These are phyloP conservation scores for Ophiocytium majus DNA, from an alignment of 352 stramenopile species.

Conservation along the genomic window DNA sequence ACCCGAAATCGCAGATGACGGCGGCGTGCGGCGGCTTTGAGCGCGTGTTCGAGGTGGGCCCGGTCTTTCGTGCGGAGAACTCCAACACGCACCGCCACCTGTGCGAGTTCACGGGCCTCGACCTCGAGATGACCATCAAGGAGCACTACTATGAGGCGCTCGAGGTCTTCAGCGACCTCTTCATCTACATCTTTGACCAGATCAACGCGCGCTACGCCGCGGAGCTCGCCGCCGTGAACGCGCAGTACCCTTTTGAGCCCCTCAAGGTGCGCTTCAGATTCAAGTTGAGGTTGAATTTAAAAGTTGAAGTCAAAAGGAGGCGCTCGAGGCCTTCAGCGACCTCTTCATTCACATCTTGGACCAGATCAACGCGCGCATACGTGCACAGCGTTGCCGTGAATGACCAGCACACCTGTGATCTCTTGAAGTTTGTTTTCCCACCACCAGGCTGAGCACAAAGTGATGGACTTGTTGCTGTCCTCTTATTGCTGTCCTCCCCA, in stretches of 20 bases:
- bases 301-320: too few species aligned
- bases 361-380: not conserved
- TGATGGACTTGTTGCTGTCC: too few species aligned
- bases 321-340: too few species aligned
- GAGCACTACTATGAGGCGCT: slow-evolving; percentile 98
- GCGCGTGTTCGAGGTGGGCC: slow-evolving; percentile 85
- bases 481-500: too few species aligned
- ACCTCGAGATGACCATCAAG: slow-evolving; percentile 99
- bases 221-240: slow-evolving; percentile 89
- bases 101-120: slow-evolving; percentile 99
- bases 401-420: too few species aligned
- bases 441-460: too few species aligned
- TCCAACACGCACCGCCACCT: slow-evolving; percentile 98
- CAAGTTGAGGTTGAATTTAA: too few species aligned
- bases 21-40: slow-evolving; percentile 91
- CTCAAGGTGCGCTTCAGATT: slow-evolving; percentile 38
- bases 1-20: slow-evolving; percentile 98
- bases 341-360: not conserved
- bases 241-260: slow-evolving; percentile 95
- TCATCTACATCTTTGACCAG: slow-evolving; percentile 99
- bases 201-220: slow-evolving; percentile 81
- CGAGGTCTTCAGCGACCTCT: slow-evolving; percentile 95
- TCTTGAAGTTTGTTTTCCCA: too few species aligned
- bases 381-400: too few species aligned
- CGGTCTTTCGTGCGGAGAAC: slow-evolving; percentile 99